phyloP scores from a whole-genome alignment of 768 basidiomycete genomes.

The Mycena albidolilacea region DNA sequence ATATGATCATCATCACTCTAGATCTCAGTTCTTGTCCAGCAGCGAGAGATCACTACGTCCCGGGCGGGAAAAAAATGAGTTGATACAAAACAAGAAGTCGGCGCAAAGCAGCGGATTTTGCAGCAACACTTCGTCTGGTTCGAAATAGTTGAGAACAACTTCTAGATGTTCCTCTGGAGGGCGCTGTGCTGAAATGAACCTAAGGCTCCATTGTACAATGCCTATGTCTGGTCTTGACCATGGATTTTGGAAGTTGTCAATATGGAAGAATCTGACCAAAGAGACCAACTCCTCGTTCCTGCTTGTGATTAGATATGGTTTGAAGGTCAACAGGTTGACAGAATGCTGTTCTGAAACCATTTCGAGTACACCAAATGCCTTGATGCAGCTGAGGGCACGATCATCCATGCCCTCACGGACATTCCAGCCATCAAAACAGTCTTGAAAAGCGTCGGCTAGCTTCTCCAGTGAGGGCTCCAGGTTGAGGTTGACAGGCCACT shows the following conservation, averaged over 20 bases:
- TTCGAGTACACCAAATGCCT: conserved; percentile 4
- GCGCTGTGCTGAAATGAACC: conserved; percentile 1
- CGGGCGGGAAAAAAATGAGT: neutral
- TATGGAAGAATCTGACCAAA: neutral
- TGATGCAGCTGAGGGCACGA: neutral
- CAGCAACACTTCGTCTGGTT: neutral
- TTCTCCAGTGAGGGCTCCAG: neutral
- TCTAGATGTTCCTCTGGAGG: neutral
- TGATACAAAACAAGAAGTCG: conserved; percentile 11
- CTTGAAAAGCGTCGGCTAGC: neutral
- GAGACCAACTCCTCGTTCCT: neutral
- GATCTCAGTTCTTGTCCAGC: conserved; percentile 6
- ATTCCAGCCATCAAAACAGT: neutral
- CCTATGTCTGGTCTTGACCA: no score
- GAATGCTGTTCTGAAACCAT: neutral
- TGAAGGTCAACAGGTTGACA: neutral
- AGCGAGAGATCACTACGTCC: neutral
- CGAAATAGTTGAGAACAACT: neutral
- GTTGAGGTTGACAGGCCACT: conserved; percentile 14
- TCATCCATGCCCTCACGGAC: neutral
- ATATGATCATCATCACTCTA: neutral
- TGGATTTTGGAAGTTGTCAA: neutral
- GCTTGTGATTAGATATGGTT: no score
- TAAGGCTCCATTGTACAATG: conserved; percentile 4
- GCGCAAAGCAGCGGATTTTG: neutral